Evolutionary conservation across 2,329 filamentous ascomycete species (phyloP), one percentile per base, ranked within the genome.

Genomic region (Parastagonospora avenae): DNA sequence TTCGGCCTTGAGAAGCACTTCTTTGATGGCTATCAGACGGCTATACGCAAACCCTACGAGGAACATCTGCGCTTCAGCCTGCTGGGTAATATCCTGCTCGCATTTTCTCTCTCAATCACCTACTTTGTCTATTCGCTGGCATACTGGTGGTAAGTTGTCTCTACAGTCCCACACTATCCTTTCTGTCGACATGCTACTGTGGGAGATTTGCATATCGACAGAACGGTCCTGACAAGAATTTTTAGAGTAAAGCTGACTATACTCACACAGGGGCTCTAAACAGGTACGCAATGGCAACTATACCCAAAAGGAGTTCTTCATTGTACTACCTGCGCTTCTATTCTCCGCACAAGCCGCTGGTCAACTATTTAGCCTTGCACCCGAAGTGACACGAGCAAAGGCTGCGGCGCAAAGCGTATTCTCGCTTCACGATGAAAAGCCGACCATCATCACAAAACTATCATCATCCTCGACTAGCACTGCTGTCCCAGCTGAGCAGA

Each of bases 81-180:
- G 4, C 64, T 69, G 5, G 74, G 74, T 1, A 80, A 78, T 36
- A 67, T 73, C 2, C 47, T 79, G 11, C 69, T 80, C 15, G 76
- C 77, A 1, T 74, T 78, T 42, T 77, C 76, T 4, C 66, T 79
- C 19, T 74, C 76, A 1, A 69, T 78, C 14, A 77, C 76, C 0
- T 79, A 79, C 54, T 79, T 79, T 54, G 74, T 79, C 1, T 79
- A 79, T 51, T 77, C 77, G 29, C 57, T 80, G 29, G 77, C 77
- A 24, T 80, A 80, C 59, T 80, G 76, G 77, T 80, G 77, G 77
- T 62, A 55, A 54, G 59, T 55, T 10, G 24, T 8, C 37, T 7
- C 27, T 12, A 39, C 19, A 27, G 11, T 33, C 64, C 58, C 38
- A 24, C 57, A 60, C 14, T 16, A 31, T 14, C 8, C 30, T 42